Conservation (phyloP, 352 stramenopile species). For the Lagenidium sp. region DNA sequence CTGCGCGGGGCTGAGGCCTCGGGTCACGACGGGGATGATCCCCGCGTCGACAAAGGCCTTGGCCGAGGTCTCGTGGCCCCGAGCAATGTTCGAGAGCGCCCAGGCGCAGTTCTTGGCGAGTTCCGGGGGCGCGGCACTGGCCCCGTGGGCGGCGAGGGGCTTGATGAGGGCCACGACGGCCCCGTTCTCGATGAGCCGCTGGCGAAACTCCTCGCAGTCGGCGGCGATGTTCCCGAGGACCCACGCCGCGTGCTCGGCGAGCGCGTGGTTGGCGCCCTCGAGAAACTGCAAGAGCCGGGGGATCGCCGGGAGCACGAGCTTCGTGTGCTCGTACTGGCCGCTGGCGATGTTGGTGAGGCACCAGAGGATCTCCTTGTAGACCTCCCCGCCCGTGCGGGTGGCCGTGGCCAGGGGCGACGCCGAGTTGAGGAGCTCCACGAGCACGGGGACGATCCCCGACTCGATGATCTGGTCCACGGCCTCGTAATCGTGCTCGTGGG, state of each 20-base stretch:
- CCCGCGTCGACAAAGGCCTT: slow-evolving; percentile 70
- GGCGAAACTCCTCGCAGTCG: slow-evolving; percentile 79
- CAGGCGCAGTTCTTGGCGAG: slow-evolving; percentile 55
- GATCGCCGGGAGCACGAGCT: slow-evolving; percentile 65
- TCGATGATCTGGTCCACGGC: slow-evolving; percentile 69
- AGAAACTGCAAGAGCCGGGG: slow-evolving; percentile 67
- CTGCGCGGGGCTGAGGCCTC: slow-evolving; percentile 26
- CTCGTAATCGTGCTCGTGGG: slow-evolving; percentile 57
- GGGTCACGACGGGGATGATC: slow-evolving; percentile 38
- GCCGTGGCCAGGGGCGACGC: slow-evolving; percentile 51
- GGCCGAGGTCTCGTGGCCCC: slow-evolving; percentile 62
- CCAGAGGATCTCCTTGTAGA: slow-evolving; percentile 76
- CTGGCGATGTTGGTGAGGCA: slow-evolving; percentile 80
- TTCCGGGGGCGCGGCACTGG: slow-evolving; percentile 11
- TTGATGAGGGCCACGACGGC: slow-evolving; percentile 39
- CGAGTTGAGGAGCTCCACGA: slow-evolving; percentile 57
- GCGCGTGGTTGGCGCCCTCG: slow-evolving; percentile 34
- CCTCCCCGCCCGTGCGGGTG: slow-evolving; percentile 52
- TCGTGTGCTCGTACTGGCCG: slow-evolving; percentile 78
- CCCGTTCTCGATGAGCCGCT: slow-evolving; percentile 61
- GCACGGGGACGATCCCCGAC: slow-evolving; percentile 64
- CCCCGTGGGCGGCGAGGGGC: slow-evolving; percentile 22
- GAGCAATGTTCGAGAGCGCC: slow-evolving; percentile 78
- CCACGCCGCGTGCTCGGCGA: slow-evolving; percentile 74
- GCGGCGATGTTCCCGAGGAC: slow-evolving; percentile 80